Conservation (phyloP, 305 asterid genomes). For the Fraxinus albicans region DNA sequence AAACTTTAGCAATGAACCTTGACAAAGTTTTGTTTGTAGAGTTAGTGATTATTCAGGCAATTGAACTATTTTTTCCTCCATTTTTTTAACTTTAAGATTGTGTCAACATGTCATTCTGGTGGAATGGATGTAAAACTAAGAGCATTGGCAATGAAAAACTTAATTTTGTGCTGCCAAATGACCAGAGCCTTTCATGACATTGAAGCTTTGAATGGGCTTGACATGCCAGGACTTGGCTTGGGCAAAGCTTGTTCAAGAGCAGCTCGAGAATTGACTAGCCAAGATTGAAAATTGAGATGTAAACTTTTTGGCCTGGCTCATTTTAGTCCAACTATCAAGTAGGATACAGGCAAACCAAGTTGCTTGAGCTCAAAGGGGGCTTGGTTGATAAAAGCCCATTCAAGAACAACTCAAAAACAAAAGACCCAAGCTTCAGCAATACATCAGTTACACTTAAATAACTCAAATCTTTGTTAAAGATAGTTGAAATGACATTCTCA, state of each 20-base stretch:
- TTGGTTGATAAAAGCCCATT: background rate
- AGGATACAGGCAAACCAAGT: background rate
- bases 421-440: background rate
- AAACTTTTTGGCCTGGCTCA: background rate
- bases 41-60: background rate
- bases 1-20: conserved; percentile 64
- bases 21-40: conserved; percentile 53
- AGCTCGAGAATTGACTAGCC: background rate
- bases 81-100: too few species aligned
- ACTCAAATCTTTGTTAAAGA: background rate
- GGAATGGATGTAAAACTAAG: background rate
- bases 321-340: background rate
- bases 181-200: background rate
- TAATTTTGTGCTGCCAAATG: background rate
- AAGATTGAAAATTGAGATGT: background rate
- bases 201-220: background rate
- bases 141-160: background rate
- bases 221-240: background rate
- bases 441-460: background rate
- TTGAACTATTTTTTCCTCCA: too few species aligned
- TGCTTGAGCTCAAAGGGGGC: background rate
- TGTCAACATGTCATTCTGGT: too few species aligned
- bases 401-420: background rate
- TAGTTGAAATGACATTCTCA: background rate
- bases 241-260: background rate